Evolutionary conservation across 352 stramenopile species (phyloP).

Genomic region (Discostella stelligera): DNA sequence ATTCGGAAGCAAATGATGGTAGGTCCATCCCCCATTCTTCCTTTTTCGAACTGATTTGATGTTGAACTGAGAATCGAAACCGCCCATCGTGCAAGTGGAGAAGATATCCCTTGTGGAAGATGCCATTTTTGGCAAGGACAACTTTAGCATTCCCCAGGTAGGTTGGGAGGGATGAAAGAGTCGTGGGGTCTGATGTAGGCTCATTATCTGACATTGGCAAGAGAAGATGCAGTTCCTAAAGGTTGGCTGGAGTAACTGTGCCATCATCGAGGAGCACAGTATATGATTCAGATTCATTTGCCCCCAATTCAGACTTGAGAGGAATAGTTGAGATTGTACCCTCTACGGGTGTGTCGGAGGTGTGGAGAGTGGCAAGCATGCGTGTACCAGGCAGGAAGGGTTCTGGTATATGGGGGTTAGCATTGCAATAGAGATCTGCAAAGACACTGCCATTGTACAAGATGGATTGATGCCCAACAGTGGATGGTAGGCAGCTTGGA

Average conservation of each 20-base stretch:
- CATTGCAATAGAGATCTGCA: neutral
- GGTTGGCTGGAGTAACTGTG: too few species aligned
- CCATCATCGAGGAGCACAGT: too few species aligned
- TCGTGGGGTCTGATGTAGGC: too few species aligned
- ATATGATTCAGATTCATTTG: too few species aligned
- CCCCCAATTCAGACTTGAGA: too few species aligned
- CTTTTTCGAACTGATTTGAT: slow-evolving; percentile 1
- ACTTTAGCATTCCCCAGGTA: neutral
- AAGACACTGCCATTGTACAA: slow-evolving; percentile 7
- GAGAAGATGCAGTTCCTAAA: too few species aligned
- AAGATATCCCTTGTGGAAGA: neutral
- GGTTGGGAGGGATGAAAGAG: neutral
- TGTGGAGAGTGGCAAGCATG: too few species aligned
- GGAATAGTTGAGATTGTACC: too few species aligned
- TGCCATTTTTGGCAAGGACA: neutral
- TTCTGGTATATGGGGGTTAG: neutral
- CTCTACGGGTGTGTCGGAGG: too few species aligned
- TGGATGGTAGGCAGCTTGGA: too few species aligned
- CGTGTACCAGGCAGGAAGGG: neutral
- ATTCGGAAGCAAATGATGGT: neutral
- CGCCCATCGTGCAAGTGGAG: neutral
- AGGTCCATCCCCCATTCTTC: slow-evolving; percentile 21
- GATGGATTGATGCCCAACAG: slow-evolving; percentile 4
- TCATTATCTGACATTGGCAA: too few species aligned
- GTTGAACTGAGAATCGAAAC: neutral